Base-by-base conservation (phyloP, 2,329 filamentous ascomycete genomes). In the Nemania sp. region DNA sequence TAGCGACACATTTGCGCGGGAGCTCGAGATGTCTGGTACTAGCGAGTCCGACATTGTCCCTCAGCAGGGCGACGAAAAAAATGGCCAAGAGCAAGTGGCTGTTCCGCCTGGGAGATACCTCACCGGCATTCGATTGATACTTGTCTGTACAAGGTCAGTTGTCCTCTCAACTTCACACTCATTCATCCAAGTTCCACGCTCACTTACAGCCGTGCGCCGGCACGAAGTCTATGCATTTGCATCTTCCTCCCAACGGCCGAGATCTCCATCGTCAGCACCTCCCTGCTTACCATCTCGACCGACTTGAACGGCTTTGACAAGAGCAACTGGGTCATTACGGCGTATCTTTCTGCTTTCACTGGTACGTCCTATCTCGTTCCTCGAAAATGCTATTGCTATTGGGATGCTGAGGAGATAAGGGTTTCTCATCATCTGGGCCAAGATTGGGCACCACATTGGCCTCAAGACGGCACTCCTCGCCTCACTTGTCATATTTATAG, bases 251-350 rank as follows among this genome's bases (percentile, higher is more conserved):
- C 83, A 0, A 81, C 80, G 0, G 75, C 85, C 3, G 85, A 86
- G 66, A 83, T 80, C 7, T 84, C 83, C 4, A 86, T 86, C 26
- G 83, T 87, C 20, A 83, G 81, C 74, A 86, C 84, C 0, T 81
- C 84, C 8, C 75, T 86, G 0, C 80, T 85, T 0, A 80, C 82
- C 24, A 85, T 85, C 41, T 80, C 77, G 1, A 78, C 75, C 60
- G 70, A 70, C 20, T 64, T 75, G 13, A 66, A 69, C 26, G 68
- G 62, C 18, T 76, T 75, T 41, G 63, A 70, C 52, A 68, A 68
- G 47, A 65, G 69, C 29, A 70, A 73, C 54, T 75, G 84, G 84
- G 77, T 87, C 4, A 81, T 86, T 13, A 84, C 82, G 0, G 73
- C 82, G 0, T 86, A 86, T 71, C 75, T 86, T 10, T 74, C 86